Conservation (phyloP, 1,284 basidiomycete species). For the Porodaedalea pini region DNA sequence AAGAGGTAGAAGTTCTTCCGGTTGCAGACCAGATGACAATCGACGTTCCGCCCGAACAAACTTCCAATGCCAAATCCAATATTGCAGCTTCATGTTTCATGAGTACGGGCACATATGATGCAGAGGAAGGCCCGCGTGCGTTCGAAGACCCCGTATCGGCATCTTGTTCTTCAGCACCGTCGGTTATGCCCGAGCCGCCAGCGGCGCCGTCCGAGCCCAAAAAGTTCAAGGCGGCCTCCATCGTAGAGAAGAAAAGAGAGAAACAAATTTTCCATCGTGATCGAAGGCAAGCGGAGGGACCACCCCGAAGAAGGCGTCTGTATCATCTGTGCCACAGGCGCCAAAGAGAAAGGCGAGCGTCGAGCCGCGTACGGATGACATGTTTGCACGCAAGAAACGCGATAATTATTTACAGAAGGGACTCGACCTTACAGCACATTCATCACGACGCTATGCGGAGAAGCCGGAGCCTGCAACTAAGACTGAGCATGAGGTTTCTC, state of each 20-base stretch:
- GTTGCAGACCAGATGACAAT: not conserved
- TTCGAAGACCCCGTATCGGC: not conserved
- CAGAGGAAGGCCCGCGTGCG: not conserved
- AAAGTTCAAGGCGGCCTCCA: not conserved
- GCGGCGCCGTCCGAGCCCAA: not conserved
- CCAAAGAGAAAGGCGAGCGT: not conserved
- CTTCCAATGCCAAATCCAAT: not conserved
- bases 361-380: conserved; percentile 18
- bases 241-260: not conserved
- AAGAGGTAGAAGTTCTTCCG: not conserved
- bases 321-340: not conserved
- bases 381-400: conserved; percentile 22
- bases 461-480: not conserved
- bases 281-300: not conserved
- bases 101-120: not conserved
- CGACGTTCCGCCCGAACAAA: not conserved
- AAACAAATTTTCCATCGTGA: not conserved
- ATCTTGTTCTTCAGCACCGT: not conserved
- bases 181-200: not conserved
- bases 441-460: conserved; percentile 7
- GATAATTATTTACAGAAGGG: conserved; percentile 22
- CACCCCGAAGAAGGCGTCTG: not conserved
- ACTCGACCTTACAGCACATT: conserved; percentile 20
- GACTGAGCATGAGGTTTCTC: not conserved
- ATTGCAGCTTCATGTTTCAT: not conserved